phyloP scores from a whole-genome alignment of 2,329 filamentous ascomycete genomes.

The Penicillium sp. region DNA sequence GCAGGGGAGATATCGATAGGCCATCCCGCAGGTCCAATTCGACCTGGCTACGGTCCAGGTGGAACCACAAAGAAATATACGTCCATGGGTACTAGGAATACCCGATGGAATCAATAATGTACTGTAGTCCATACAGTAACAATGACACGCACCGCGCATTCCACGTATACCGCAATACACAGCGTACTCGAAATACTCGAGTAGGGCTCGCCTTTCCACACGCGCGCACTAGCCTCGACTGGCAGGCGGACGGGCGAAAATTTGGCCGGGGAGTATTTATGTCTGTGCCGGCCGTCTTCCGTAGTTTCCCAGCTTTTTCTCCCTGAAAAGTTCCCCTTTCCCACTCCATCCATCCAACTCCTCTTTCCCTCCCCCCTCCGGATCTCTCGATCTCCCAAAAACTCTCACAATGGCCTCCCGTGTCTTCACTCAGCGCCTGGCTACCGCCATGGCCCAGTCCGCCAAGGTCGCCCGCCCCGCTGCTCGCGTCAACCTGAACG shows the following conservation, averaged over 20 bases:
- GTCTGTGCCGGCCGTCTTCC: slow-evolving; percentile 30
- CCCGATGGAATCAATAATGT: no score
- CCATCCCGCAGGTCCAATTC: no score
- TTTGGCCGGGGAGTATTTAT: slow-evolving; percentile 41
- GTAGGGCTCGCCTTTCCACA: slow-evolving; percentile 32
- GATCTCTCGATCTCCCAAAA: slow-evolving; percentile 29
- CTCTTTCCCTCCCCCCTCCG: slow-evolving; percentile 22
- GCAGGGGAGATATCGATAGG: no score
- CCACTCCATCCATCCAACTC: slow-evolving; percentile 23
- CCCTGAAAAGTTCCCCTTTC: slow-evolving; percentile 32
- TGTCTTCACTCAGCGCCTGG: slow-evolving; percentile 74
- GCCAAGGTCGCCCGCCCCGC: slow-evolving; percentile 77
- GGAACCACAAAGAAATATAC: no score
- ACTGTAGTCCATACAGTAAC: slow-evolving; percentile 4
- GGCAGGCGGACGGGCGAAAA: slow-evolving; percentile 38
- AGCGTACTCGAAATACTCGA: slow-evolving; percentile 23
- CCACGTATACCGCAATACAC: slow-evolving; percentile 24
- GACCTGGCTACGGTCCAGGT: no score
- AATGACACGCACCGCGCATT: slow-evolving; percentile 11
- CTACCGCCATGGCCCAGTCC: slow-evolving; percentile 63
- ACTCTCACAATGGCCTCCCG: slow-evolving; percentile 76
- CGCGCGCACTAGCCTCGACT: slow-evolving; percentile 32
- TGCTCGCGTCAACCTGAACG: slow-evolving; percentile 61
- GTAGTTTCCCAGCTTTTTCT: slow-evolving; percentile 38
- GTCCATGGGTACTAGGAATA: no score